Conservation (phyloP, 768 basidiomycete genomes). For the Suillus clintonianus region DNA sequence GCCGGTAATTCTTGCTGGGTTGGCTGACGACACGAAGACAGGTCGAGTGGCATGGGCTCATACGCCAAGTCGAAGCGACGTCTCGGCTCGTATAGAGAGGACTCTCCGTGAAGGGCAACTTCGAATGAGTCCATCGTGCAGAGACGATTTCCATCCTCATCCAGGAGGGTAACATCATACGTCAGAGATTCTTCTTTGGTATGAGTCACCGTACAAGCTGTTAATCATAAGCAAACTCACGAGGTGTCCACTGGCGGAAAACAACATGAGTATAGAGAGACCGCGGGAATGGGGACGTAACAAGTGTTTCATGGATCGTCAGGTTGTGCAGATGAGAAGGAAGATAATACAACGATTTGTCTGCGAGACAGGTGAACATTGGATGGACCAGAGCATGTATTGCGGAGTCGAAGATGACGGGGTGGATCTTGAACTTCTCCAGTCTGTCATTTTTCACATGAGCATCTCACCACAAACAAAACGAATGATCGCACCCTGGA, state of each 20-base stretch:
- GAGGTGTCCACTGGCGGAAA: conserved; percentile 2
- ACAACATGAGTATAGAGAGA: neutral
- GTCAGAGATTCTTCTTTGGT: neutral
- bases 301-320: neutral
- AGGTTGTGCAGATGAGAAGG: conserved; percentile 1
- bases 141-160: neutral
- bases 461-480: neutral
- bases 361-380: neutral
- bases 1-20: neutral
- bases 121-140: neutral
- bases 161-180: neutral
- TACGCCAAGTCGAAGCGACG: neutral
- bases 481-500: neutral
- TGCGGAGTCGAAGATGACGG: conserved; percentile 1
- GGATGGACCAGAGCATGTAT: neutral
- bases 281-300: neutral
- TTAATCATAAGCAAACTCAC: neutral
- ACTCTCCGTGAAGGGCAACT: neutral
- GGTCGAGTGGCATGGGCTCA: neutral
- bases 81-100: neutral
- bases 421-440: neutral
- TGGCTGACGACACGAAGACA: neutral
- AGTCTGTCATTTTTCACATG: neutral
- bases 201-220: neutral
- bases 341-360: conserved; percentile 1